These are phyloP conservation scores for Aspergillus wentii DNA, from an alignment of 495 filamentous ascomycete species.

Conservation along the genomic window DNA sequence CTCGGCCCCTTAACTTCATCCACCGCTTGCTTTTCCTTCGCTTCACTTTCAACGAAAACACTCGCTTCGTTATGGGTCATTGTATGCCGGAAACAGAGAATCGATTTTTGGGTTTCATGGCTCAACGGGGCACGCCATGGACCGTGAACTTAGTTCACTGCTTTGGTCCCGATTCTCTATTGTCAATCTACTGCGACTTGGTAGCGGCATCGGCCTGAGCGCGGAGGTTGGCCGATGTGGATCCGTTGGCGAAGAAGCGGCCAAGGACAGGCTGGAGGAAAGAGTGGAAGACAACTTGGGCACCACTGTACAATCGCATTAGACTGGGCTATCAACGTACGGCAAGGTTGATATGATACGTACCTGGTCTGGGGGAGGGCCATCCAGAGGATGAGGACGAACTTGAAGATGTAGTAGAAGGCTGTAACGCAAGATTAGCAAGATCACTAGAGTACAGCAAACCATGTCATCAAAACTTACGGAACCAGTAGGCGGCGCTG, in stretches of 20 bases:
- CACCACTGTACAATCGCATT: slow-evolving; percentile 60
- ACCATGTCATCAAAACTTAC: slow-evolving; percentile 36
- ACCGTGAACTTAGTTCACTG: slow-evolving; percentile 6
- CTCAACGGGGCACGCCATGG: slow-evolving; percentile 2
- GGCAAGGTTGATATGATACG: slow-evolving; percentile 23
- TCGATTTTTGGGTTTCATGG: slow-evolving; percentile 5
- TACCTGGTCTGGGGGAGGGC: slow-evolving; percentile 91
- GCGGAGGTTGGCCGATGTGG: slow-evolving; percentile 83
- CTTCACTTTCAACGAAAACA: no score
- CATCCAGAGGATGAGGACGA: slow-evolving; percentile 94
- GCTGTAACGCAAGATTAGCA: slow-evolving; percentile 40
- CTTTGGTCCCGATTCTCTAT: slow-evolving; percentile 10
- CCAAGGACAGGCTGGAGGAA: slow-evolving; percentile 87
- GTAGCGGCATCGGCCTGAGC: slow-evolving; percentile 78
- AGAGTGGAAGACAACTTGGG: slow-evolving; percentile 93
- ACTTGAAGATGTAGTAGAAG: slow-evolving; percentile 99
- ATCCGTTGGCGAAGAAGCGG: slow-evolving; percentile 77
- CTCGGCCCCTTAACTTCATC: slow-evolving; percentile 1
- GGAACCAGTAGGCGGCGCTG: slow-evolving; percentile 98
- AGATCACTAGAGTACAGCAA: background rate
- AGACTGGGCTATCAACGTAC: no score
- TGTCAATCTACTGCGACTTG: slow-evolving; percentile 49
- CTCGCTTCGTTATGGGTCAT: slow-evolving; percentile 4
- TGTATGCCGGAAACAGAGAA: slow-evolving; percentile 5
- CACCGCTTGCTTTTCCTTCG: slow-evolving; percentile 1